Evolutionary conservation across 768 basidiomycete genomes (phyloP), one percentile per base, ranked within the genome.

Genomic region (Obba rivulosa): DNA sequence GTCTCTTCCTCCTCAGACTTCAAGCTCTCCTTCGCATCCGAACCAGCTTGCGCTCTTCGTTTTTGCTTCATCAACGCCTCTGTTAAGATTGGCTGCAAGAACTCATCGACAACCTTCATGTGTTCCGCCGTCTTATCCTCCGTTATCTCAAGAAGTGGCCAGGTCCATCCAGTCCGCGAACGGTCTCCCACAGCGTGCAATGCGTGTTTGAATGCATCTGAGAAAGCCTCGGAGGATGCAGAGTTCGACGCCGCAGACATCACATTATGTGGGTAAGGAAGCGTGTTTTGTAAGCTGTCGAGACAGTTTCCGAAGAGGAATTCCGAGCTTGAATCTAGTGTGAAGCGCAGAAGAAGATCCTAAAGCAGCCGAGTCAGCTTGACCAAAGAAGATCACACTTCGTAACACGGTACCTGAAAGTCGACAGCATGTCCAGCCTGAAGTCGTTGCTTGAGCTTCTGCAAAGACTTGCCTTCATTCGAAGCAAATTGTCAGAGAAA

Each of bases 231-330:
- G n/a, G 28, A 25, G 17, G 44, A 8, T 42, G 3, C 51, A 36
- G 75, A 72, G 24, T 4, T 17, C 2, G 17, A 8, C 5, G 37
- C 10, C 28, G 50, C 37, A 34, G 40, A 37, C 16, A 16, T 24
- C 17, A 2, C 54, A 39, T 63, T 58, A 46, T 65, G 55, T 4
- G 77, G 72, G 49, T 69, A 71, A 1, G 71, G 71, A 3, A 78
- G 62, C 2, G 53, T 52, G 1, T 55, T 62, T 11, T 56, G 50
- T 16, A 79, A 64, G 25, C 68, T 69, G 56, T 74, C 38, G 2
- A 78, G 65, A 31, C 69, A 67, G 34, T 62, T 56, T 4, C 74
- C 77, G 46, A 78, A 78, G 39, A 80, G 61, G 52, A 78, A 80
- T 46, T 39, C 21, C 16, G 38, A 39, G 16, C 7, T 16, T 39